Base-by-base conservation (phyloP, 192 early-diverging fungal species). In the Coemansia sp. region DNA sequence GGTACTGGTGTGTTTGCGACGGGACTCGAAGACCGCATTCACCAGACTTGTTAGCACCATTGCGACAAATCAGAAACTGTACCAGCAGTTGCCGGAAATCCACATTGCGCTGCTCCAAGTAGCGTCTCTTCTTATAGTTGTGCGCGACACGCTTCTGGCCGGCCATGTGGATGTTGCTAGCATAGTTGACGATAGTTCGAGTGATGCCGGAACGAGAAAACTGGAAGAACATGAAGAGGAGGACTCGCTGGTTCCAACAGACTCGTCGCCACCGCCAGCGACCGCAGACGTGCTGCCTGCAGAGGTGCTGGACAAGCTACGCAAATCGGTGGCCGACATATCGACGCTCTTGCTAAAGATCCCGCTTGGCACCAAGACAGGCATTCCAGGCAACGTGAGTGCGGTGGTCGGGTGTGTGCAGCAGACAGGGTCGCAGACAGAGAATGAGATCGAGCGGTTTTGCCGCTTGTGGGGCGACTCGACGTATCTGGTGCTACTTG, bases 391-490 rank as follows among this genome's bases (percentile, higher is more conserved):
- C 53, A 70, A 18, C 9, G 19, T 64, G 8, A 16, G 62, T 10
- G 43, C 45, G 18, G 64, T 64, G 2, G 5, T 70, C 8, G 67
- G 73, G 19, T 48, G 63, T 18, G 15, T 40, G 5, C 68, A 64
- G 56, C 68, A 71, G 16, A 48, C 44, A 3, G 68, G 73, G 2
- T 21, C 68, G 48, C 61, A 37, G 18, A 40, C 19, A 19, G 76
- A 73, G 56, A 65, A 57, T 57, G 77, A 73, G 23, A 67, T 79
- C 21, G 77, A 70, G 68, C 60, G 77, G 37, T 65, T 79, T 40
- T 79, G 71, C 53, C 53, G 72, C 9, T 63, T 74, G 64, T 74
- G 71, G 77, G 77, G 68, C 61, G 77, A 79, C 62, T 49, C 77
- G 15, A 42, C 42, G 47, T 69, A 67, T 23, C 15, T 79, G 32